These are phyloP conservation scores for Hypoxylon crocopeplum DNA, from an alignment of 495 filamentous ascomycete species.

Conservation along the genomic window DNA sequence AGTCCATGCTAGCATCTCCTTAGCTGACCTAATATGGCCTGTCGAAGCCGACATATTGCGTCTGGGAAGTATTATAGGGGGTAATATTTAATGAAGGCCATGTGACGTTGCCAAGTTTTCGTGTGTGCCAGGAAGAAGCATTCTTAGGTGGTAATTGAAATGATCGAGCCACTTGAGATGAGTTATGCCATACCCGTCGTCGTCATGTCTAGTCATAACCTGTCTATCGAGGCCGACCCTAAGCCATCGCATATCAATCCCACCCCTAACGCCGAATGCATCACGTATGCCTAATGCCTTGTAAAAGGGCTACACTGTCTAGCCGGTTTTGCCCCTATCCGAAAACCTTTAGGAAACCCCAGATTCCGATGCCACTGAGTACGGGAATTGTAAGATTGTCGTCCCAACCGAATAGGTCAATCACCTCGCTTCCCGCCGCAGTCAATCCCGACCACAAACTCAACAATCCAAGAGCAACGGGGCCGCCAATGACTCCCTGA, in stretches of 20 bases:
- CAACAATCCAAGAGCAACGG: conserved; percentile 80
- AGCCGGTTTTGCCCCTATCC: conserved; percentile 53
- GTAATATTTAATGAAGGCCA: conserved; percentile 5
- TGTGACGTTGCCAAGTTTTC: conserved; percentile 13
- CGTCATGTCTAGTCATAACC: conserved; percentile 31
- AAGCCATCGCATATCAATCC: conserved; percentile 7
- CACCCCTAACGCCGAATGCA: conserved; percentile 26
- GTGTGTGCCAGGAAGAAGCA: conserved; percentile 2
- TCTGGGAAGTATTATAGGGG: not conserved
- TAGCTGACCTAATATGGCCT: conserved; percentile 11
- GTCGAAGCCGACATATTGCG: conserved; percentile 2
- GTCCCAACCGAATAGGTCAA: conserved; percentile 91
- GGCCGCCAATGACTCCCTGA: conserved; percentile 64
- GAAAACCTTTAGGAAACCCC: conserved; percentile 93
- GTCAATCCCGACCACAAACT: conserved; percentile 86
- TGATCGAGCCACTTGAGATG: conserved; percentile 18
- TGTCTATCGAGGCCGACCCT: conserved; percentile 18
- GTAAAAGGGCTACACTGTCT: conserved; percentile 12
- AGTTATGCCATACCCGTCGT: conserved; percentile 13
- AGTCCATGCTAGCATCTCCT: conserved; percentile 6
- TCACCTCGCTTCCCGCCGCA: conserved; percentile 85
- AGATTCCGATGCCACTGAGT: conserved; percentile 86
- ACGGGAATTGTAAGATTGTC: conserved; percentile 97
- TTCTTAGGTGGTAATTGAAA: conserved; percentile 12
- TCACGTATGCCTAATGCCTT: conserved; percentile 6